phyloP scores from a whole-genome alignment of 495 filamentous ascomycete species.

The Bombardia bombarda region DNA sequence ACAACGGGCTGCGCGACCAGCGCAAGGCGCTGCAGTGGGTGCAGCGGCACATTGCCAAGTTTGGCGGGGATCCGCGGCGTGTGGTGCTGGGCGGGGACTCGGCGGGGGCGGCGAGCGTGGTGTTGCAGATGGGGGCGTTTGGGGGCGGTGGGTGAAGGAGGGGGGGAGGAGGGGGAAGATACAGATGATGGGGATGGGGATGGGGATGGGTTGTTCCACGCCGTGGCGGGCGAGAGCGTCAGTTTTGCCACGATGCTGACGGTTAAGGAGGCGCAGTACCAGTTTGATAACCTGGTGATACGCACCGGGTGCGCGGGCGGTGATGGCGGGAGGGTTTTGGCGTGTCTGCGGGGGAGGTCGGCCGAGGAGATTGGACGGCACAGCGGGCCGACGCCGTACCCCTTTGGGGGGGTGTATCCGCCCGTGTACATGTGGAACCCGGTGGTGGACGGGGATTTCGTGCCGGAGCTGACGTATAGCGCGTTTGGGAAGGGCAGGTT shows the following conservation, averaged over 20 bases:
- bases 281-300: slow-evolving; percentile 53
- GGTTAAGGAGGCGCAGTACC: slow-evolving; percentile 52
- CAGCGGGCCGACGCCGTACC: slow-evolving; percentile 48
- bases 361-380: slow-evolving; percentile 40
- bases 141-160: slow-evolving; percentile 13
- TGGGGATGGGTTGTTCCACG: slow-evolving; percentile 59
- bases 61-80: slow-evolving; percentile 62
- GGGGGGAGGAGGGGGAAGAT: too few relatives aligned
- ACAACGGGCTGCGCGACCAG: slow-evolving; percentile 67
- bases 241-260: slow-evolving; percentile 56
- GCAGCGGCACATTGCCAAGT: slow-evolving; percentile 52
- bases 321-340: slow-evolving; percentile 43
- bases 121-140: slow-evolving; percentile 55
- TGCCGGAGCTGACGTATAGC: slow-evolving; percentile 51
- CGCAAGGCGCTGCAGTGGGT: slow-evolving; percentile 60
- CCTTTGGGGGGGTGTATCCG: slow-evolving; percentile 31
- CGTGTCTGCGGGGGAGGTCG: slow-evolving; percentile 49
- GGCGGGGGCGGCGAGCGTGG: slow-evolving; percentile 57
- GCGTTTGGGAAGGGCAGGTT: slow-evolving; percentile 52
- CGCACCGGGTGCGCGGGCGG: slow-evolving; percentile 44
- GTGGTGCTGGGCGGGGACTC: slow-evolving; percentile 60
- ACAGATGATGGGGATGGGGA: too few relatives aligned
- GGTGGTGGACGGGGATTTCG: slow-evolving; percentile 51
- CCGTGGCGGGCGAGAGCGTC: slow-evolving; percentile 56
- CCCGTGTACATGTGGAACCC: slow-evolving; percentile 45